These are phyloP conservation scores for Stenocarpella maydis DNA, from an alignment of 2,329 filamentous ascomycete genomes.

Conservation along the genomic window DNA sequence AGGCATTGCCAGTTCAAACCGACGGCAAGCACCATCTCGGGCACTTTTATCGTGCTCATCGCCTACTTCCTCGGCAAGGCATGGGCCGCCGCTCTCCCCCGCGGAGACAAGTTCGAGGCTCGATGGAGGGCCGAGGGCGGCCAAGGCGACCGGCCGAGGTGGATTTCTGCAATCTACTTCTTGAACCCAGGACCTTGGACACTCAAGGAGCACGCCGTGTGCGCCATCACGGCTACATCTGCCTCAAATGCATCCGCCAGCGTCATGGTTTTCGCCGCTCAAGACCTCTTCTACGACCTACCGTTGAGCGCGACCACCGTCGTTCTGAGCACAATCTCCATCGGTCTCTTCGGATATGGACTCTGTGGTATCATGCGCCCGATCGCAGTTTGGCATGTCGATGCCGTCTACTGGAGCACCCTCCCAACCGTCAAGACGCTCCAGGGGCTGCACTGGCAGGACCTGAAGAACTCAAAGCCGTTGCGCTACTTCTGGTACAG, in stretches of 20 bases:
- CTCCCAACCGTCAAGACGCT: conserved; percentile 62
- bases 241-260: conserved; percentile 58
- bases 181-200: conserved; percentile 61
- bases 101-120: conserved; percentile 58
- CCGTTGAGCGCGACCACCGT: conserved; percentile 55
- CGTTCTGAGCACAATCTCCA: conserved; percentile 59
- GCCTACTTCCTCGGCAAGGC: conserved; percentile 62
- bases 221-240: conserved; percentile 61
- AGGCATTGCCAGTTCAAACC: conserved; percentile 57
- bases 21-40: conserved; percentile 55
- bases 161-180: conserved; percentile 52
- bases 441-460: conserved; percentile 63
- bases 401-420: conserved; percentile 64
- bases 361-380: conserved; percentile 62
- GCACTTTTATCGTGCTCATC: conserved; percentile 65
- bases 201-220: conserved; percentile 65
- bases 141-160: conserved; percentile 51
- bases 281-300: conserved; percentile 61
- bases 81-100: conserved; percentile 57
- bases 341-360: conserved; percentile 64
- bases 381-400: conserved; percentile 62
- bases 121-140: conserved; percentile 54
- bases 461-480: conserved; percentile 58
- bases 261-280: conserved; percentile 54
- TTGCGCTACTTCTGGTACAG: conserved; percentile 61